Percentiles rank a stretch among this genome's conserved stretches.
These are phyloP conservation scores for Phylloporus sp. DNA, from an alignment of 768 basidiomycete species.

Conservation along the genomic window DNA sequence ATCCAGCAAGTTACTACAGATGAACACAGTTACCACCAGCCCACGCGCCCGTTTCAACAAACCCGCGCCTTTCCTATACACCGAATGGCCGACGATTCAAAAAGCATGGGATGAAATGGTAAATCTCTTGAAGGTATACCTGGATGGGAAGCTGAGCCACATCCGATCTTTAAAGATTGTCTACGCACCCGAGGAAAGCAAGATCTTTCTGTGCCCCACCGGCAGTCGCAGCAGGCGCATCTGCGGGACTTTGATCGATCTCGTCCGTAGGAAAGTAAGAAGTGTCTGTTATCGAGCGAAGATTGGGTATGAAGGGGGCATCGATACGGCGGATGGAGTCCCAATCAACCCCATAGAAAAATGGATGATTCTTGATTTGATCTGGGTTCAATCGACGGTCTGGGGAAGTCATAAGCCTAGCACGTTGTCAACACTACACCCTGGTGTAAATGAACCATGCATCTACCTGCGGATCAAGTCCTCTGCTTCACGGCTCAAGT, in stretches of 20 bases:
- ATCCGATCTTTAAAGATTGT: background rate
- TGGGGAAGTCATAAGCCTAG: constrained; percentile 77
- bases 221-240: constrained; percentile 35
- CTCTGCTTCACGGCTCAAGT: constrained; percentile 87
- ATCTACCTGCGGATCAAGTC: constrained; percentile 78
- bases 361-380: constrained; percentile 86
- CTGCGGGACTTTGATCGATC: constrained; percentile 68
- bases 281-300: constrained; percentile 91
- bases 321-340: constrained; percentile 80
- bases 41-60: background rate
- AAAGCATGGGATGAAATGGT: constrained; percentile 57
- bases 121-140: constrained; percentile 81
- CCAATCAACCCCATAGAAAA: constrained; percentile 98
- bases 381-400: constrained; percentile 78
- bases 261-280: constrained; percentile 99
- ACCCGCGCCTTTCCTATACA: background rate
- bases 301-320: constrained; percentile 93
- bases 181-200: constrained; percentile 60
- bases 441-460: background rate
- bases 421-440: constrained; percentile 4
- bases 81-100: constrained; percentile 19
- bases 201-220: constrained; percentile 51
- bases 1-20: constrained; percentile 9
- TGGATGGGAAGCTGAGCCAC: constrained; percentile 25
- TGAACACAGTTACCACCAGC: background rate